Conservation (phyloP, 495 filamentous ascomycete genomes). For the Xylaria palmicola region DNA sequence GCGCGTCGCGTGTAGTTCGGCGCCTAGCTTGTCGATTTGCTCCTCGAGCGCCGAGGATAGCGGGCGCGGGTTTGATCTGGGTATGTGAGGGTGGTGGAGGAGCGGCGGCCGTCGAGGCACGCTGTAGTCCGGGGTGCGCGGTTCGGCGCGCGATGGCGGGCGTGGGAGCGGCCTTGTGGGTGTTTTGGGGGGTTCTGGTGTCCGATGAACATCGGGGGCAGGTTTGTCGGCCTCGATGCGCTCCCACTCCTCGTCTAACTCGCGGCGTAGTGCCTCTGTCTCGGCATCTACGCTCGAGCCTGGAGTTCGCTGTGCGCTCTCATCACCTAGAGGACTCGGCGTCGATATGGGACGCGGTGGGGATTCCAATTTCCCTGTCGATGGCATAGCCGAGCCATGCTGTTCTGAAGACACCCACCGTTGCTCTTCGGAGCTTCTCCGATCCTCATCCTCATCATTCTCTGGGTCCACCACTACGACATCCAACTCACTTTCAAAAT, state of each 20-base stretch:
- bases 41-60: not conserved
- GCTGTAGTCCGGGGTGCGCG: not conserved
- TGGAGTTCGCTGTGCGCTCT: slow-evolving; percentile 1
- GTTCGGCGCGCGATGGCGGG: not conserved
- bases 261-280: slow-evolving; percentile 20
- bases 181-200: not conserved
- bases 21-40: slow-evolving; percentile 7
- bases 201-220: not conserved
- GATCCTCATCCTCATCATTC: slow-evolving; percentile 9
- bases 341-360: slow-evolving; percentile 8
- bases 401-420: not conserved
- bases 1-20: slow-evolving; percentile 7
- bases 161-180: not conserved
- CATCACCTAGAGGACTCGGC: slow-evolving; percentile 20
- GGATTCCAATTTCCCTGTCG: not conserved
- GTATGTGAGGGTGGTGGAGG: not conserved
- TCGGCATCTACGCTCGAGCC: slow-evolving; percentile 15
- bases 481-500: slow-evolving; percentile 43
- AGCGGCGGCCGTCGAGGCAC: not conserved
- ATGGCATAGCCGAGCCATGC: not conserved
- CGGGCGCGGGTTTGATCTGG: not conserved
- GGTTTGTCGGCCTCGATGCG: slow-evolving; percentile 24
- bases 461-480: slow-evolving; percentile 31
- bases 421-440: not conserved
- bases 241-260: slow-evolving; percentile 27